Base-by-base conservation (phyloP, 768 basidiomycete species). In the Mrakia frigida region DNA sequence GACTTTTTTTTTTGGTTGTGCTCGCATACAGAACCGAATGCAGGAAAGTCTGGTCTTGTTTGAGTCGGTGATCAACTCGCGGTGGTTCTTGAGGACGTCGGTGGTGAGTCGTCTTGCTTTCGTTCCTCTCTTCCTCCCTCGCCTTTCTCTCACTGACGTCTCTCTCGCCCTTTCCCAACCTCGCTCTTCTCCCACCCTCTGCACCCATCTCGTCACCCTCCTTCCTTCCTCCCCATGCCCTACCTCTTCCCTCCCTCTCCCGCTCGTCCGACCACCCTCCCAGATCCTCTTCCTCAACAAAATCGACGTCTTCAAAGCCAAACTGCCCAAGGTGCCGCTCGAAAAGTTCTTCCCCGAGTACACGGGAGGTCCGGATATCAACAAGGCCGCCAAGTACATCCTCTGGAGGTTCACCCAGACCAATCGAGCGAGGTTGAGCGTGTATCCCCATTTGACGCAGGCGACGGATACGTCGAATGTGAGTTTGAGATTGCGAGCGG, bases 61-160 rank as follows among this genome's bases (percentile, higher is more conserved):
- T 83, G 96, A 98, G 84, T 96, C 93, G 74, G 96, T 98, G 86
- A 95, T 93, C 86, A 98, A 98, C 81, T 95, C 94, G 67, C 88
- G 95, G 78, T 97, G 92, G 93, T 96, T 96, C 83, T 91, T 93
- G 82, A 92, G 94, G 86, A 95, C 94, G 5, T 93, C 92, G 3
- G 95, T 97, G 81, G 56, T 56, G 92, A 93, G 90, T 84, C 5
- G 41, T 6, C 78, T 59, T 67, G 79, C 70, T 52, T 23, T 43
- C 5, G 5, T 25, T 13, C 59, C 78, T 80, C 59, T 80, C 77
- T 79, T 73, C 6, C 75, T 74, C 67, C 78, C 74, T 33, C 80
- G 90, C 92, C 16, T 52, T 23, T 52, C 50, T 52, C 3, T 9
- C 3, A 5, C 50, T 18, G 4, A 5, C 9, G 2, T 18, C 18